A percentile compares a stretch with the other conserved stretches of the same genome.
These are phyloP conservation scores for Tolypocladium tropicale DNA, from an alignment of 2,329 filamentous ascomycete species.

Conservation along the genomic window DNA sequence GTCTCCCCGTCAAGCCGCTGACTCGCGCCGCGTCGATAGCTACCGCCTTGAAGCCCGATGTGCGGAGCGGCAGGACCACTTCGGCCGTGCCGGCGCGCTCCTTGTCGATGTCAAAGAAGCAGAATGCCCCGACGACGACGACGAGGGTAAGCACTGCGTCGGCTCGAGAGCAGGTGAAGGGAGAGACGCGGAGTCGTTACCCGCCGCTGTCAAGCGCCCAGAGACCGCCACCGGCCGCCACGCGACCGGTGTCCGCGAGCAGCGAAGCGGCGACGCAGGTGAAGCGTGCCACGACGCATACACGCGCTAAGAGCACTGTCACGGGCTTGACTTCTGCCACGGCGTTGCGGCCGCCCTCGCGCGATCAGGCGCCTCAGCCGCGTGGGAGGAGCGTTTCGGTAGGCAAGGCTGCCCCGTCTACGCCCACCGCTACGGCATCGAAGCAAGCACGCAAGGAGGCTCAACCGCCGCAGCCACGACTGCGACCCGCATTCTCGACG, in stretches of 20 bases:
- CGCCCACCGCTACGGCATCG: conserved; percentile 8
- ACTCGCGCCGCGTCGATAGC: conserved; percentile 19
- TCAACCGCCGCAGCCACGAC: conserved; percentile 18
- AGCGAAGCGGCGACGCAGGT: conserved; percentile 11
- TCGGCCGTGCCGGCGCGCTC: conserved; percentile 8
- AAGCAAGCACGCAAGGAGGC: conserved; percentile 9
- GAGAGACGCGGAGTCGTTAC: conserved; percentile 17
- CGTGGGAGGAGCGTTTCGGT: conserved; percentile 8
- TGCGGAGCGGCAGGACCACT: conserved; percentile 4
- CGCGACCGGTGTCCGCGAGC: conserved; percentile 19
- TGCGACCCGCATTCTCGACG: conserved; percentile 48
- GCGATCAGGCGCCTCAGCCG: conserved; percentile 5
- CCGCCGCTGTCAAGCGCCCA: conserved; percentile 23
- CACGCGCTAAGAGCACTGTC: conserved; percentile 21
- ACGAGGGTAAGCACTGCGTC: not conserved
- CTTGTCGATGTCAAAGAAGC: conserved; percentile 10
- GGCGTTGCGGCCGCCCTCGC: conserved; percentile 19
- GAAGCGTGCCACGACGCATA: conserved; percentile 13
- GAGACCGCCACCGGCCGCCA: conserved; percentile 12
- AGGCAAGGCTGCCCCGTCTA: conserved; percentile 8
- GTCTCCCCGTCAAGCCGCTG: conserved; percentile 37
- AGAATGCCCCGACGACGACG: not conserved
- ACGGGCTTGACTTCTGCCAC: conserved; percentile 16
- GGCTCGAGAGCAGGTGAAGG: conserved; percentile 6
- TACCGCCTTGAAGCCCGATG: not conserved